A percentile compares a stretch with the other conserved stretches of the same genome.
phyloP scores from a whole-genome alignment of 176 grass and related monocot species.

The Rhipidocladum racemiflorum region DNA sequence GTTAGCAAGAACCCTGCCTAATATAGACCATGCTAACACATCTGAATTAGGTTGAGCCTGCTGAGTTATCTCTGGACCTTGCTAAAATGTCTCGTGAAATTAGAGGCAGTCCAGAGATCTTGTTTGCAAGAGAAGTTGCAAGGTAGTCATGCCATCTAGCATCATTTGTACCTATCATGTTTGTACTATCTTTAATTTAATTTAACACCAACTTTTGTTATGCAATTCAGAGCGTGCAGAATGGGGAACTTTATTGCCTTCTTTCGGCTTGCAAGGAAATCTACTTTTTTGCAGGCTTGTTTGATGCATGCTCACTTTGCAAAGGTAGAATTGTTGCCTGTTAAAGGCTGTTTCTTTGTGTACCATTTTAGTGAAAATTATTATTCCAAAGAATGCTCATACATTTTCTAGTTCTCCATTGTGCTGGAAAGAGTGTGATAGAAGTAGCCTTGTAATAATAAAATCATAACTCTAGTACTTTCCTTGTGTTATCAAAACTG shows the following conservation, averaged over 20 bases:
- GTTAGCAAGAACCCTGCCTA: too few species aligned
- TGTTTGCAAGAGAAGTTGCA: conserved; percentile 87
- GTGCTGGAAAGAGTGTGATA: conserved; percentile 18
- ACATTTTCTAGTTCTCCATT: conserved; percentile 5
- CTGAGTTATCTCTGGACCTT: conserved; percentile 88
- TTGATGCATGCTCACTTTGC: conserved; percentile 98
- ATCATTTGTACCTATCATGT: background rate
- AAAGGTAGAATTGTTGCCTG: conserved; percentile 51
- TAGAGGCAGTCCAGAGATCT: conserved; percentile 65
- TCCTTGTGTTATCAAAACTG: background rate
- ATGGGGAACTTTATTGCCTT: conserved; percentile 84
- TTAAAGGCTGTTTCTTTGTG: conserved; percentile 11
- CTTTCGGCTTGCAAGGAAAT: conserved; percentile 89
- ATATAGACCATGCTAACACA: too few species aligned
- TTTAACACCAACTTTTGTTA: conserved; percentile 8
- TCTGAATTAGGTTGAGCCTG: conserved; percentile 82
- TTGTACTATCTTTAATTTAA: conserved; percentile 11
- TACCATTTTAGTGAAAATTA: conserved; percentile 15
- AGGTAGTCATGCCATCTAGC: conserved; percentile 46
- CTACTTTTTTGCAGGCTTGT: conserved; percentile 85
- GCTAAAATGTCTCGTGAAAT: conserved; percentile 92
- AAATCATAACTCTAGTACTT: background rate
- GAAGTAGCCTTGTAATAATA: background rate
- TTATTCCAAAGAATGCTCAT: conserved; percentile 9
- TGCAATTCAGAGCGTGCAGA: conserved; percentile 72